phyloP scores from a whole-genome alignment of 257 asterid species.

The Fraxinus anomala region DNA sequence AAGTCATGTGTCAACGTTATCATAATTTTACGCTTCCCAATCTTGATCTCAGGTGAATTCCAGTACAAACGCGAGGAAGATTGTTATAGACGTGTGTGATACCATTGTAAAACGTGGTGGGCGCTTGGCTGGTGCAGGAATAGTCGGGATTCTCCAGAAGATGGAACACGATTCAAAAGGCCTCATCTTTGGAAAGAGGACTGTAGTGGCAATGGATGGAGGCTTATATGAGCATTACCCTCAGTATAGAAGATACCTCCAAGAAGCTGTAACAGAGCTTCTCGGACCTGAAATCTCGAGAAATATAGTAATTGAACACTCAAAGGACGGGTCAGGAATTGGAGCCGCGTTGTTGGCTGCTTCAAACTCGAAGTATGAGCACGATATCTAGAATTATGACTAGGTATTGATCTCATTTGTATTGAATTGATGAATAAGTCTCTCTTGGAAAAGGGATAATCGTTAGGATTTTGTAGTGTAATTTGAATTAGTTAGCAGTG shows the following conservation, averaged over 20 bases:
- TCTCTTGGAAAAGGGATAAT: too few species aligned
- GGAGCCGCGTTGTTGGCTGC: constrained; percentile 92
- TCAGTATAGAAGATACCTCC: constrained; percentile 60
- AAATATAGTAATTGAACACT: constrained; percentile 62
- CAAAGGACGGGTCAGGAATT: constrained; percentile 83
- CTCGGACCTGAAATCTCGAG: constrained; percentile 53
- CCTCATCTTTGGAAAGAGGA: constrained; percentile 57
- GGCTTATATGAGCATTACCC: constrained; percentile 79
- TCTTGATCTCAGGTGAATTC: constrained; percentile 43
- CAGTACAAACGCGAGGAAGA: constrained; percentile 43
- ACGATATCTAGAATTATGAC: constrained; percentile 24
- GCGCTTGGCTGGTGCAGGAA: constrained; percentile 80
- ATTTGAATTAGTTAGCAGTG: background rate
- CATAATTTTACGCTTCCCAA: background rate
- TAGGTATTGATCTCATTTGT: background rate
- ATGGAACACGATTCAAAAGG: constrained; percentile 70
- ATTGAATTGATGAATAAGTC: background rate
- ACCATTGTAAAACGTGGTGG: constrained; percentile 73
- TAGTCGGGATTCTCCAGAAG: constrained; percentile 73
- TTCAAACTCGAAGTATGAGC: constrained; percentile 63
- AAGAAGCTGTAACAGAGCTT: constrained; percentile 64
- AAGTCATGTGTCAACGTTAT: background rate
- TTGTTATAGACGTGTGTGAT: constrained; percentile 55
- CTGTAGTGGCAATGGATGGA: constrained; percentile 89
- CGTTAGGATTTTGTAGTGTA: too few species aligned